These are phyloP conservation scores for Pythium brassicae DNA, from an alignment of 352 stramenopile species.

Conservation along the genomic window DNA sequence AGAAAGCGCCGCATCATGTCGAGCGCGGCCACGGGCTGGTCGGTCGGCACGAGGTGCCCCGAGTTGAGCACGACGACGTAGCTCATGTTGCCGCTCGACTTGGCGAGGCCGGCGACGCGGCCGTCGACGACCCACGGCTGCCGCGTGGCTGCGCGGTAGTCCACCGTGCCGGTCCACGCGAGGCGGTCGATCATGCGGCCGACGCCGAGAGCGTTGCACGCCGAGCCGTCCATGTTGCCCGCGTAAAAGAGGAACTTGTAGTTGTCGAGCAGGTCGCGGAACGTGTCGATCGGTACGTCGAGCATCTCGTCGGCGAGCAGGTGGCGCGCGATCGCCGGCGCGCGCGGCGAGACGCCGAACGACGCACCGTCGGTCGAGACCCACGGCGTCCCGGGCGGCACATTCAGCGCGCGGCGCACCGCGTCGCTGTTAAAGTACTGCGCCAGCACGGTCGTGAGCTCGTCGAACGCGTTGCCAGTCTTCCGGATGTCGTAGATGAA, in stretches of 20 bases:
- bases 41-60: conserved; percentile 63
- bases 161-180: conserved; percentile 57
- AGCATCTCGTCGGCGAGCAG: conserved; percentile 72
- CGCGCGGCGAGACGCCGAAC: conserved; percentile 46
- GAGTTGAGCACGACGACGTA: conserved; percentile 82
- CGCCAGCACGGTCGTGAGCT: conserved; percentile 42
- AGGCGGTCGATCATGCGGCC: conserved; percentile 76
- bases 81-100: conserved; percentile 75
- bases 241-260: conserved; percentile 86
- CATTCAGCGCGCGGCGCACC: conserved; percentile 84
- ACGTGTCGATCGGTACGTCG: conserved; percentile 70
- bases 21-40: conserved; percentile 64
- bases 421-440: conserved; percentile 82
- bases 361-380: conserved; percentile 54
- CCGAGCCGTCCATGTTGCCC: conserved; percentile 80
- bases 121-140: conserved; percentile 60
- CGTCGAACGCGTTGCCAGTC: conserved; percentile 46
- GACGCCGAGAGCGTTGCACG: conserved; percentile 78
- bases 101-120: conserved; percentile 55
- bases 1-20: conserved; percentile 84
- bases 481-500: conserved; percentile 86
- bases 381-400: conserved; percentile 62
- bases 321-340: conserved; percentile 64
- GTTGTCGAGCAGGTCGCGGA: conserved; percentile 73
- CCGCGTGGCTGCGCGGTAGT: conserved; percentile 58